Evolutionary conservation across 352 stramenopile genomes (phyloP), one percentile per base, ranked within the genome.

Genomic region (Plasmopara muralis): DNA sequence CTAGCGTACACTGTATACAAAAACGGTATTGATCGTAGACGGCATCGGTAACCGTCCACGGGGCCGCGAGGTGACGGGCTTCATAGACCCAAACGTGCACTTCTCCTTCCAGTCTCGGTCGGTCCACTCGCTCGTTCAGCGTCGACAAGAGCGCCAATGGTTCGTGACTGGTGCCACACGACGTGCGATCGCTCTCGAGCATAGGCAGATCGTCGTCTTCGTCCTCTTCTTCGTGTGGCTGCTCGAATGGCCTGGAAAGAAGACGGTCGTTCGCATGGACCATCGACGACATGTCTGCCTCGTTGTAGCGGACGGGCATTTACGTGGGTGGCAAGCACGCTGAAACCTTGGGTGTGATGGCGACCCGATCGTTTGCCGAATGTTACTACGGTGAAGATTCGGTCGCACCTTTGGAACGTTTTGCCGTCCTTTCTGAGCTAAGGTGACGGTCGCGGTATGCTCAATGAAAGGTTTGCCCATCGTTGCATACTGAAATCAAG

Each of bases 51-150:
- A 83, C 47, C 10, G 69, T 57, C 42, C 72, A 68, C 25, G 71
- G 57, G n/a, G 51, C 31, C 15, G 43, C 44, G 8, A 87, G 61
- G 2, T 70, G 66, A 3, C 67, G 60, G 18, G 73, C 73, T 47
- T 81, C 62, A 43, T 76, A 83, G 6, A 84, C 66, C 62, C 71
- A 78, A 12, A 84, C 55, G 38, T 77, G 68, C 38, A 87, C 53
- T 37, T 70, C 61, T 10, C 63, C 63, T 53, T 65, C 59, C 5
- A 50, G 58, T 39, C 62, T 66, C 16, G 64, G 30, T n/a, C 53
- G 53, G 39, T 59, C 53, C 31, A 50, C 39, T 6, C 37, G 37
- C 20, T 67, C 62, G 30, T 61, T 50, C 38, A 34, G 14, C 4
- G 43, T 46, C 12, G 56, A 62, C 25, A 47, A 16, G 8, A 62